phyloP scores from a whole-genome alignment of 2,329 filamentous ascomycete species.

The Didymella segeticola region DNA sequence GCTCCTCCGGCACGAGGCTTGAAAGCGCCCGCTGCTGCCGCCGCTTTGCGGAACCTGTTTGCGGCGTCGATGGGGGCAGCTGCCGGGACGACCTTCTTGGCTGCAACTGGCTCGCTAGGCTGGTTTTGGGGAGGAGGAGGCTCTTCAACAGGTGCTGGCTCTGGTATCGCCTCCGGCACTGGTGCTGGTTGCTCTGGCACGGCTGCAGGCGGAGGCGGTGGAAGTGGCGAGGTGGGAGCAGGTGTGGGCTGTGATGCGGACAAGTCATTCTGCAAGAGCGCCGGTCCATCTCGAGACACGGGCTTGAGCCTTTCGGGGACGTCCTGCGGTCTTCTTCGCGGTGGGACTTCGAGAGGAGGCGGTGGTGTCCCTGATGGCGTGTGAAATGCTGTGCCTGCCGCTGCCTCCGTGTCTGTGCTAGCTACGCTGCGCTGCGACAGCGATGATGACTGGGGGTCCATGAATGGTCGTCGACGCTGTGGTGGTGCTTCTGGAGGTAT shows the following conservation, averaged over 20 bases:
- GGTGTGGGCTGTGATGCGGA: slow-evolving; percentile 27
- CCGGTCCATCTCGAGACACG: slow-evolving; percentile 16
- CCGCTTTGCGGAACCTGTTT: slow-evolving; percentile 79
- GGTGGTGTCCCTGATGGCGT: slow-evolving; percentile 34
- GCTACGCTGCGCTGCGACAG: slow-evolving; percentile 34
- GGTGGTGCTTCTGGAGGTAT: slow-evolving; percentile 51
- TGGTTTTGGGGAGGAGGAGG: slow-evolving; percentile 12
- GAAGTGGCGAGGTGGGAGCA: slow-evolving; percentile 35
- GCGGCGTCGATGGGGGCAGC: slow-evolving; percentile 73
- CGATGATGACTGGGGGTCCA: slow-evolving; percentile 58
- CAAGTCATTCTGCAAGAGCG: slow-evolving; percentile 11
- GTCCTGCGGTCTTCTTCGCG: slow-evolving; percentile 34
- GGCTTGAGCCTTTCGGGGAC: slow-evolving; percentile 40
- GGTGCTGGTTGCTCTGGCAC: slow-evolving; percentile 20
- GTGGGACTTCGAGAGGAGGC: slow-evolving; percentile 34
- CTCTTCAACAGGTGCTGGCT: slow-evolving; percentile 53
- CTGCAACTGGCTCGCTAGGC: slow-evolving; percentile 10
- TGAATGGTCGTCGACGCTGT: slow-evolving; percentile 70
- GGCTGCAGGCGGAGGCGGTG: slow-evolving; percentile 31
- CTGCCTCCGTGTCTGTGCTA: slow-evolving; percentile 31
- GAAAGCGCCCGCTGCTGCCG: slow-evolving; percentile 71
- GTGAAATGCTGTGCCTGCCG: slow-evolving; percentile 29
- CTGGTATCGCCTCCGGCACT: slow-evolving; percentile 18
- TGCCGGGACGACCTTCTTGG: slow-evolving; percentile 68
- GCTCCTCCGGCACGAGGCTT: slow-evolving; percentile 89